Evolutionary conservation across 768 basidiomycete species (phyloP), one percentile per base, ranked within the genome.

Genomic region (Mycena galopus): DNA sequence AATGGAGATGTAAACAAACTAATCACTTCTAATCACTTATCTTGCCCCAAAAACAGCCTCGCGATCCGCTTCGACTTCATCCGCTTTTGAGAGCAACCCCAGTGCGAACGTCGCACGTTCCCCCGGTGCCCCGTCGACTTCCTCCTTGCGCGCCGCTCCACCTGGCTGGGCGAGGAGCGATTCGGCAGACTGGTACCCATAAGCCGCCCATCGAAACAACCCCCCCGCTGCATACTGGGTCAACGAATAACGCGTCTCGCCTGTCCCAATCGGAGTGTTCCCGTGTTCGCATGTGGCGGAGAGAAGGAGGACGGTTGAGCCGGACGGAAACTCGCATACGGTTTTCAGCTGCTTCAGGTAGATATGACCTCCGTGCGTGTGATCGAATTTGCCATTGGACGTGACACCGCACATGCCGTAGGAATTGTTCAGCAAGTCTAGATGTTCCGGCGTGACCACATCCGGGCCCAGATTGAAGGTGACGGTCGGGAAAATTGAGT

Each of bases 151-250:
- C 33, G 33, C 33, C 6, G 33, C 33, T 25, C 65, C 65, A 16
- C 53, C 65, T 19, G n/a, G 21, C 27, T 56, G 53, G 1, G 65
- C 23, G 2, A 66, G 35, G 1, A 66, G 37, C 7, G 51, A 55
- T 11, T 57, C 57, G 2, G 37, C 65, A 7, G 65, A 12, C 7
- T 51, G 61, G n/a, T 27, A 63, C 8, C 62, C 62, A 8, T 64
- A 64, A 8, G 47, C 50, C 1, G n/a, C 44, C 62, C 62, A 66
- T 11, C 65, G 65, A 17, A 66, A 66, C 0, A 66, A 37, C 6
- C 35, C 65, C 4, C 53, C 65, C 3, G 39, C 39, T 14, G 39
- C 39, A 14, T 11, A 42, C 16, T 42, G 39, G 16, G 39, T 42
- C 10, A 42, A 10, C 8, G 39, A 42, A 17, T 42, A 42, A 16